Base-by-base conservation (phyloP, 306 rosid genomes). In the Echinosophora koreensis region DNA sequence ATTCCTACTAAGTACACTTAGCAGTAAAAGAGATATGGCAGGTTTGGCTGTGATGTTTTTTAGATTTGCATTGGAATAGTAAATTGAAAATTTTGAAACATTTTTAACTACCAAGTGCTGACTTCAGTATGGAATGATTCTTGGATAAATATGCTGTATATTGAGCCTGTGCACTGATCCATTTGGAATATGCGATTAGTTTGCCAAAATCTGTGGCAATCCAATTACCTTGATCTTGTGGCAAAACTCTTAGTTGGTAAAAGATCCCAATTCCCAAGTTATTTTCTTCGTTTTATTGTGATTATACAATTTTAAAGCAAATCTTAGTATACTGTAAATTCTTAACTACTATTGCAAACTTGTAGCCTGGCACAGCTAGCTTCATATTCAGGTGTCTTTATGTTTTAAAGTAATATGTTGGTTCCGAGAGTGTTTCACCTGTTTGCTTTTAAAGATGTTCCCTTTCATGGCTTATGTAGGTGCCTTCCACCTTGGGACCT, bases 401-500 rank as follows among this genome's bases (percentile, higher is more conserved):
- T 16, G 69, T 37, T 51, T 69, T 37, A 15, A 3, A 6, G 39
- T 55, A 42, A 47, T 47, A 22, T 11, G 61, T 6, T 14, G 76
- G 47, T 54, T 65, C 28, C 42, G 54, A 41, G 30, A 35, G 50
- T 37, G 50, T 44, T 58, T n/a, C 58, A 38, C 39, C 46, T 30
- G 3, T 46, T 62, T 60, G 28, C 16, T 51, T 17, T 6, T 77
- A 17, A 77, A 64, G 4, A 16, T 30, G 17, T 37, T 42, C 4
- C 49, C 8, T 17, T 30, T 65, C 2, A 64, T 87, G 82, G 71
- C 72, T 63, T 66, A 70, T 84, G 84, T 73, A 91, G 99, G 98
- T 96, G 69, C 99, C 99, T 65, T 96, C 94, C 15, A 96, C 99
- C 22, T 67, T 96, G 78, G 98, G 99, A 66, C 99, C 98, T 18